phyloP scores from a whole-genome alignment of 164 flowering plant genomes.

The Dillenia turbinata region DNA sequence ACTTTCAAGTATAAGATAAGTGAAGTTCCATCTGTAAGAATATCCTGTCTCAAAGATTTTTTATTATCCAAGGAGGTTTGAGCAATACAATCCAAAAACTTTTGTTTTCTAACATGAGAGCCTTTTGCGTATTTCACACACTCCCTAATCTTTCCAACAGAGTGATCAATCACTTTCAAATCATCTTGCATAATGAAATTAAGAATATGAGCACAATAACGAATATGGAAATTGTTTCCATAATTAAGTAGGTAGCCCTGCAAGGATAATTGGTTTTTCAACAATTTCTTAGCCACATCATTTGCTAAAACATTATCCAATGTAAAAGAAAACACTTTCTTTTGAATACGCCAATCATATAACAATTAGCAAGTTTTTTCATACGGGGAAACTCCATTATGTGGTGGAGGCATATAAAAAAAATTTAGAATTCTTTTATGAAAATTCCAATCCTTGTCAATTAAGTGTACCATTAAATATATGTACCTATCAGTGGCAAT shows the following conservation, averaged over 20 bases:
- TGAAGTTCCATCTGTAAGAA: conserved; percentile 12
- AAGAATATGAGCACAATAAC: conserved; percentile 5
- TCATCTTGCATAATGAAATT: conserved; percentile 8
- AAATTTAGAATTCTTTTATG: neutral
- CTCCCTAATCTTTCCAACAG: neutral
- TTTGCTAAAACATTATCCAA: conserved; percentile 8
- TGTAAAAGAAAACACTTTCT: conserved; percentile 6
- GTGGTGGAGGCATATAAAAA: neutral
- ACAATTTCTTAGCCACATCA: too few species aligned
- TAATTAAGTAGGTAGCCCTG: too few species aligned
- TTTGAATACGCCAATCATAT: conserved; percentile 3
- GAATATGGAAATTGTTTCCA: too few species aligned
- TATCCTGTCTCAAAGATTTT: conserved; percentile 10
- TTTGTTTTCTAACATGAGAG: neutral
- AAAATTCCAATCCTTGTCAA: conserved; percentile 6
- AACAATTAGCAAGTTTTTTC: neutral
- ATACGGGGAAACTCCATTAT: neutral
- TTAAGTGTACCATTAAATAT: neutral
- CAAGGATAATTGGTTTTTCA: too few species aligned
- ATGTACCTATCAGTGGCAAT: conserved; percentile 5
- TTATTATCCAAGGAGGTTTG: neutral
- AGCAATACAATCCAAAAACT: neutral
- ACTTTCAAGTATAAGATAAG: conserved; percentile 10
- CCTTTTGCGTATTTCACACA: conserved; percentile 6
- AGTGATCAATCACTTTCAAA: neutral